Percentiles rank a stretch among this genome's conserved stretches.
Conservation (phyloP, 2,329 filamentous ascomycete species). For the Cladophialophora chaetospira region DNA sequence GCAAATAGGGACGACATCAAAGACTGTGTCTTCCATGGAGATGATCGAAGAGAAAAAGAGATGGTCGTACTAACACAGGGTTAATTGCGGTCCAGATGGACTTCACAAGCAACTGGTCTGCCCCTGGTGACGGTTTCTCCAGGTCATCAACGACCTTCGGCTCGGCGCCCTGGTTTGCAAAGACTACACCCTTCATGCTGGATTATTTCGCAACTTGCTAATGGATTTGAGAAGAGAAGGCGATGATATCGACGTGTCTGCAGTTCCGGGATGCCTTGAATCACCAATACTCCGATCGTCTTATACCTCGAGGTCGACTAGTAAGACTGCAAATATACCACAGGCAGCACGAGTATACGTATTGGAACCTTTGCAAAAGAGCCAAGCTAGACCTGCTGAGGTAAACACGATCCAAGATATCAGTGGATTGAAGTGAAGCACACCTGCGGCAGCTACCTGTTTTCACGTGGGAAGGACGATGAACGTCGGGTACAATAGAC, state of each 20-base stretch:
- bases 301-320: neutral
- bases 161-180: slow-evolving; percentile 23
- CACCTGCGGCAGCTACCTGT: neutral
- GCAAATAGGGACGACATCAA: too few relatives aligned
- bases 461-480: neutral
- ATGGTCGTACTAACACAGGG: slow-evolving; percentile 35
- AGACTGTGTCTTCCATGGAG: neutral
- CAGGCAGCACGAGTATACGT: neutral
- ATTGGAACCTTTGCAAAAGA: neutral
- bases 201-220: neutral
- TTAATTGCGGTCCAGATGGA: slow-evolving; percentile 38
- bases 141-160: slow-evolving; percentile 31
- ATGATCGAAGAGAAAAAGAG: neutral
- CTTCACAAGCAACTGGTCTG: slow-evolving; percentile 39
- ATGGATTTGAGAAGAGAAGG: neutral
- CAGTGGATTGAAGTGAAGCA: neutral
- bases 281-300: neutral
- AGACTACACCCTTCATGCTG: slow-evolving; percentile 29
- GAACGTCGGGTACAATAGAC: neutral
- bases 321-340: neutral
- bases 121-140: slow-evolving; percentile 33
- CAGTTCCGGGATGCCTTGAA: neutral
- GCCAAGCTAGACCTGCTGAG: neutral
- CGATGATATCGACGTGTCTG: neutral
- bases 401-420: neutral